A percentile compares a stretch with the other conserved stretches of the same genome.
Evolutionary conservation across 768 basidiomycete species (phyloP).

Genomic region (Trametes maxima): DNA sequence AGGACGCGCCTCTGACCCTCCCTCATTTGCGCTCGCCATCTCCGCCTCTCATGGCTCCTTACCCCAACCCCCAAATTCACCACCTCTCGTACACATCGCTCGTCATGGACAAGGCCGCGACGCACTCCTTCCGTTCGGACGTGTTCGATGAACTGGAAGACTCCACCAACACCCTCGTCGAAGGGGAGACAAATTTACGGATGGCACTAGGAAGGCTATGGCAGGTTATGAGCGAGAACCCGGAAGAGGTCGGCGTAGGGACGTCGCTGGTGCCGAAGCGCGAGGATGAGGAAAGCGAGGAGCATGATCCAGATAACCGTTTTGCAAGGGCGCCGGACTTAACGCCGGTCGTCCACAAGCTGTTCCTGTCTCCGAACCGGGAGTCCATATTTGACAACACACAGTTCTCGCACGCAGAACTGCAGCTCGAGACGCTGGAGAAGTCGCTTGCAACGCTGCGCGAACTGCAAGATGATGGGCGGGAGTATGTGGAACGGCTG

Average conservation of each 20-base stretch:
- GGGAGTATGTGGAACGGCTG: constrained; percentile 84
- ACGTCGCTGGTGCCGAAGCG: constrained; percentile 63
- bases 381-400: constrained; percentile 51
- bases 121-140: constrained; percentile 79
- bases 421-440: constrained; percentile 71
- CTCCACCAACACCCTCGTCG: constrained; percentile 81
- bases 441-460: constrained; percentile 73
- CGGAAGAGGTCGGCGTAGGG: constrained; percentile 40
- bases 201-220: constrained; percentile 78
- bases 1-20: constrained; percentile 70
- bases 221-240: constrained; percentile 79
- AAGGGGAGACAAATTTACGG: constrained; percentile 75
- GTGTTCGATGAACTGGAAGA: constrained; percentile 79
- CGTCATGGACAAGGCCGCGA: constrained; percentile 83
- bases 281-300: constrained; percentile 56
- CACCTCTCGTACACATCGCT: constrained; percentile 82
- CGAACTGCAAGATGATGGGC: constrained; percentile 83
- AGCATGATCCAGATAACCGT: constrained; percentile 42
- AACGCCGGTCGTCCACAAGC: constrained; percentile 63
- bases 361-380: constrained; percentile 56
- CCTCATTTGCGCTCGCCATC: constrained; percentile 80
- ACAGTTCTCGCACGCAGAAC: constrained; percentile 64
- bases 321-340: constrained; percentile 68
- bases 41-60: constrained; percentile 77
- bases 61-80: constrained; percentile 64